Percentiles rank a stretch among this genome's conserved stretches.
Evolutionary conservation across 805 yeast species (phyloP).

Genomic region (Yueomyces sp.): DNA sequence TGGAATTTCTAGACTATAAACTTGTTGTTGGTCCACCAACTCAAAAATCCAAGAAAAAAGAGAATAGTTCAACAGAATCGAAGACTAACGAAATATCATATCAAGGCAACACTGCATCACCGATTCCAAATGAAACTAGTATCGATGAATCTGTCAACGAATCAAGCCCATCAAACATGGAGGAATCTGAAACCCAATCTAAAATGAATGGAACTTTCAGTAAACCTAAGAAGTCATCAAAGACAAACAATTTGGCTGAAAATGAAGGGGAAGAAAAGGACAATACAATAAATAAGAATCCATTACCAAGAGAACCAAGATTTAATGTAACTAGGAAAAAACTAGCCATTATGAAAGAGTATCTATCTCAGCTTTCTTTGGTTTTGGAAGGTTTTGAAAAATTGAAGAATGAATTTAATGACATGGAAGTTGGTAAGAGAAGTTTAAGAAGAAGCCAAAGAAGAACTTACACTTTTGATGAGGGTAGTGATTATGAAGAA

Average conservation of each 20-base stretch:
- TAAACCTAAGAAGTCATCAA: neutral
- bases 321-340: constrained; percentile 13
- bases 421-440: constrained; percentile 16
- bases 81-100: too few species aligned
- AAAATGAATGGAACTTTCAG: too few species aligned
- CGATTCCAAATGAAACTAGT: neutral
- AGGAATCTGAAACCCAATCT: neutral
- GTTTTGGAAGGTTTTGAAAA: constrained; percentile 53
- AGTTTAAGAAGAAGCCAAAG: constrained; percentile 19
- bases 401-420: constrained; percentile 44
- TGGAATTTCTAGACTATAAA: constrained; percentile 13
- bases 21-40: neutral
- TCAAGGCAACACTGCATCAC: constrained; percentile 1
- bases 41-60: neutral
- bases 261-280: neutral
- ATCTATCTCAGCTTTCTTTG: constrained; percentile 9
- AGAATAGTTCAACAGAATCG: constrained; percentile 1
- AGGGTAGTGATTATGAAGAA: constrained; percentile 3
- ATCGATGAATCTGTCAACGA: neutral
- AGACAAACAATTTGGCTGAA: neutral
- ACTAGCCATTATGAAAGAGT: constrained; percentile 9
- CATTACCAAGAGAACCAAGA: constrained; percentile 13
- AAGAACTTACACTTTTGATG: constrained; percentile 7
- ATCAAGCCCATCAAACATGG: neutral
- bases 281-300: constrained; percentile 8